Evolutionary conservation across 2,329 filamentous ascomycete species (phyloP), one percentile per base, ranked within the genome.

Genomic region (Alternaria conjuncta): DNA sequence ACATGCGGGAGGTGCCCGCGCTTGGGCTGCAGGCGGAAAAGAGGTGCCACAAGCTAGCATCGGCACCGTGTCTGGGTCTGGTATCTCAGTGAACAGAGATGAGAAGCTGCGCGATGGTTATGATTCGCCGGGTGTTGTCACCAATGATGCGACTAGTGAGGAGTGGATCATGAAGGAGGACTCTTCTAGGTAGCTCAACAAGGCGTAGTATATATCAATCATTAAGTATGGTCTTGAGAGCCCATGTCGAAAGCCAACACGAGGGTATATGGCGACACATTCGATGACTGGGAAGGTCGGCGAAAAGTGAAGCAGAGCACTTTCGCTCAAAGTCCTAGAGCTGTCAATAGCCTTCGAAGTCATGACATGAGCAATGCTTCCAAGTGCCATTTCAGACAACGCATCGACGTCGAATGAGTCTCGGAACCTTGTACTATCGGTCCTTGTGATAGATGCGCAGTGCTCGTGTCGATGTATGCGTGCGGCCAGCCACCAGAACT

Each of bases 151-250:
- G 18, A 50, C 23, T 50, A 50, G 47, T 50, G 47, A 50, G 47
- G 47, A 50, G 47, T 50, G 47, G 47, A 50, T 50, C 47, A 50
- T 50, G 47, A 50, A 50, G 25, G 47, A 50, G 12, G 25, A 50
- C 13, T 50, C 25, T 50, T 18, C 15, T 18, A 50, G 25, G 18
- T 50, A 28, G 28, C 18, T 20, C 23, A 12, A 6, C 7, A 30
- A 50, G 36, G 2, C 36, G 9, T 41, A 18, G 36, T 41, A 10
- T 41, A n/a, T 18, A 41, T 41, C 36, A 41, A 10, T 11, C 36
- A 41, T 41, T 11, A 41, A 18, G 36, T 41, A 41, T 11, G 36
- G n/a, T 41, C n/a, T 18, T 41, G 36, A 41, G n/a, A 41, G 8
- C 0, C n/a, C 36, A 41, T 41, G 36, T n/a, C 36, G 36, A 41